Conservation (phyloP, 441 rosid species). For the Syzygium malaccense region DNA sequence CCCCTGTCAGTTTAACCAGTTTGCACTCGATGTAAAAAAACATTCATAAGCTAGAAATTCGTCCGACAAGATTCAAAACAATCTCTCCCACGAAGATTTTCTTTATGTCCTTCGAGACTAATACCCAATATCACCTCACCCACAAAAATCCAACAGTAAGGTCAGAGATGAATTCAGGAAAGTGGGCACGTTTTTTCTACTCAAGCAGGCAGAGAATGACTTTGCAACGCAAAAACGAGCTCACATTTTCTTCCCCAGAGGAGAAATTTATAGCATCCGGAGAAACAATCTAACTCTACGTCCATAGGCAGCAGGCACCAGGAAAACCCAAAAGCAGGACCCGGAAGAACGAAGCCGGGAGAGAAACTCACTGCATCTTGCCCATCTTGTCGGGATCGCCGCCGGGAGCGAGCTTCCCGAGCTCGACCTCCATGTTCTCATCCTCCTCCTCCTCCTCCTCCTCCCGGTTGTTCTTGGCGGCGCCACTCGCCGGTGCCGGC, state of each 20-base stretch:
- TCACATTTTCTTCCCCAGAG: background rate
- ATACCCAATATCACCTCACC: background rate
- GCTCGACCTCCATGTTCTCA: constrained; percentile 82
- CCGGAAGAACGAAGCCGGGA: background rate
- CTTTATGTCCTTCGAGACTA: background rate
- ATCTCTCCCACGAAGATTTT: background rate
- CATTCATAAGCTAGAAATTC: background rate
- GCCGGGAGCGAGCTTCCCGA: constrained; percentile 56
- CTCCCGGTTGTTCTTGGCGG: constrained; percentile 45
- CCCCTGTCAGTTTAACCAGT: background rate
- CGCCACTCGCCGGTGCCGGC: background rate
- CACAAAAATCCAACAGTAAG: background rate
- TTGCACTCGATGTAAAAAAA: background rate
- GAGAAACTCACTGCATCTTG: constrained; percentile 70
- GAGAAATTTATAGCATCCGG: background rate
- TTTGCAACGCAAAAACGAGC: background rate
- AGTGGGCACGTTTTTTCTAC: background rate
- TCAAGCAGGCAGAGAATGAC: background rate
- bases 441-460: constrained; percentile 86
- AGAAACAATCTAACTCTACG: background rate
- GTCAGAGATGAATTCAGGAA: background rate
- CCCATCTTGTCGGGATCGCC: constrained; percentile 77
- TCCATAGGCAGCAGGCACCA: background rate
- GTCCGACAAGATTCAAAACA: background rate
- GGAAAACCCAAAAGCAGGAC: background rate